Base-by-base conservation (phyloP, 345 rosid genomes). In the Rhodamnia rubescens region DNA sequence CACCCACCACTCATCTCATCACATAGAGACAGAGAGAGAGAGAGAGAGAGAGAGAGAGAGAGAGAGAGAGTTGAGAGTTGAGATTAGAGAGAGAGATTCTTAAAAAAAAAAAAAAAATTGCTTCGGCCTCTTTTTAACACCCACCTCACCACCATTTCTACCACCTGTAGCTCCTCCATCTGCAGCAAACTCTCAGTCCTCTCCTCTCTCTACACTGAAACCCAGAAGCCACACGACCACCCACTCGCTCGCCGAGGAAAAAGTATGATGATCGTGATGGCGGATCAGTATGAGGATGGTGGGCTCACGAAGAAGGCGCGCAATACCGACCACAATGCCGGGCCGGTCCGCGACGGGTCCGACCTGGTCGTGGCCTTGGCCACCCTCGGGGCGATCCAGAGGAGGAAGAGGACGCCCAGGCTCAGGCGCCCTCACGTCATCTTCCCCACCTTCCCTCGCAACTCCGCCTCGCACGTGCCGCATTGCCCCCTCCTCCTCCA, bases 391-490 rank as follows among this genome's bases (percentile, higher is more conserved):
- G 95, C 94, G 85, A 92, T 94, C 81, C 90, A 90, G 94, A 92
- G 83, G 83, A 6, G 91, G 96, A 95, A 94, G 93, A 94, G 94
- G 90, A 95, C 94, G 96, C 93, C 95, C 24, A 91, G 98, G 90
- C 98, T 90, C 92, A 95, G 97, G 90, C 90, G 96, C 83, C 91
- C 95, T 74, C 85, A 92, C 90, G 87, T 90, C 90, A 91, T 80
- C 83, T 90, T 91, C 81, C 92, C 92, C 86, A 85, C 92, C 58
- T 85, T 87, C 53, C 59, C 90, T 84, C 74, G 89, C 74, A 54
- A 88, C 84, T 9, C 83, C 52, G 12, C 82, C 83, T 88, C 91
- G 89, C 93, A 91, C 91, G 92, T 91, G 95, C 94, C 91, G 52
- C 91, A 51, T 7, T 53, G 82, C 88, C 86, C 21, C 85, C 88